Evolutionary conservation across 1,284 basidiomycete species (phyloP), one percentile per base, ranked within the genome.

Genomic region (Boletus chippewaensis): DNA sequence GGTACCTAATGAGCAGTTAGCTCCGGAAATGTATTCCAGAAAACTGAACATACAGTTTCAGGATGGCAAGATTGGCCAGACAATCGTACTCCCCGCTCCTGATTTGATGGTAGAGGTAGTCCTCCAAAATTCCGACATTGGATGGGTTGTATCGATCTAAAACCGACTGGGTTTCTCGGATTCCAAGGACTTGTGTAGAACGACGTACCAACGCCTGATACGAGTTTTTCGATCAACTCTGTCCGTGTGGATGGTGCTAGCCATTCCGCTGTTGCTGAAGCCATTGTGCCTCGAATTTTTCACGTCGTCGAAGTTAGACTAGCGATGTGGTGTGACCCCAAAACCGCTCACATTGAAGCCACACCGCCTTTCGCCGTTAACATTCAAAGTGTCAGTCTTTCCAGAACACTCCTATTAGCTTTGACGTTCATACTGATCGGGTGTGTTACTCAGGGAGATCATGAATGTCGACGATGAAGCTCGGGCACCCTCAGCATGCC

Each of bases 91-190:
- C 87, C 61, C 87, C 84, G 61, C 81, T 87, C 61, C 90, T 79
- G 60, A 93, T 89, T 72, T 98, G 94, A 66, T 91, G 83, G 65
- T 87, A 89, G 53, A 98, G 83, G 72, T 97, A 97, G 66, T 96
- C 95, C 72, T 96, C 92, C 53, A 98, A 82, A 57, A 94, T 89
- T 39, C 83, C 77, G 54, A 95, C 83, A 70, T 96, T 97, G 53
- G 88, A 87, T 36, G 94, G 94, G 71, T 97, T 97, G 72, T 97
- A 97, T 56, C 94, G 84, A 76, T 97, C 93, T 94, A 59, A 51
- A 43, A 28, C 45, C 24, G 50, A 43, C 40, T 38, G 32, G 28
- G 42, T 57, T 36, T 39, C 51, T 57, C 50, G 39, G 39, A 47
- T 50, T 31, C 45, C 39, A 54, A 45, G 41, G 28, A 44, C 46